These are phyloP conservation scores for Gliomastix tumulicola DNA, from an alignment of 2,329 filamentous ascomycete species.

Conservation along the genomic window DNA sequence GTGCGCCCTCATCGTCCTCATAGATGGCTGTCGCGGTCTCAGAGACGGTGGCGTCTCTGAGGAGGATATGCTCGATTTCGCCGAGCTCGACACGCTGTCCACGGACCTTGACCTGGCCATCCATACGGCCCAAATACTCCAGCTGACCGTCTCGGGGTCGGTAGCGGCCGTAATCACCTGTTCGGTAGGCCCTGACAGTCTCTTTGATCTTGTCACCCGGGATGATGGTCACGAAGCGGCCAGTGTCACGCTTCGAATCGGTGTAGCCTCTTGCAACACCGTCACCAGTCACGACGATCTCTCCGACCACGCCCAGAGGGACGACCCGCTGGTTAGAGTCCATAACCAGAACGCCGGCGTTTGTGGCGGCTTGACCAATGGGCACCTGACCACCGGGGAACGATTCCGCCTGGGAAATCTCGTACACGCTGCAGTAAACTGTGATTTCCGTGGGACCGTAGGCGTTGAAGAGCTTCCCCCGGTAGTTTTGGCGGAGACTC, in stretches of 20 bases:
- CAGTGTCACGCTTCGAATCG: conserved; percentile 2
- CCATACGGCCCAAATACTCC: conserved; percentile 19
- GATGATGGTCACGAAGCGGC: conserved; percentile 7
- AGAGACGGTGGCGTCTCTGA: conserved; percentile 5
- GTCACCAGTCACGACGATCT: conserved; percentile 15
- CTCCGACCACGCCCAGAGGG: conserved; percentile 11
- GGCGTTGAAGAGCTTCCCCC: conserved; percentile 6
- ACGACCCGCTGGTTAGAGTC: conserved; percentile 11
- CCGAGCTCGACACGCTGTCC: conserved; percentile 19
- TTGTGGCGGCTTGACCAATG: conserved; percentile 10
- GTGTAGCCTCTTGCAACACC: conserved; percentile 11
- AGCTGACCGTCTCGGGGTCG: conserved; percentile 11
- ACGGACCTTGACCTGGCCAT: conserved; percentile 19
- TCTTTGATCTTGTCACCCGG: conserved; percentile 1
- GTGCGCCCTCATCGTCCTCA: not conserved
- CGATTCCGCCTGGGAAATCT: conserved; percentile 5
- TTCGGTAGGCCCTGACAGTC: conserved; percentile 15
- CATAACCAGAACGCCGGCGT: conserved; percentile 12
- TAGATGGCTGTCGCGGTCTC: conserved; percentile 6
- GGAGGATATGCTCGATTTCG: conserved; percentile 15
- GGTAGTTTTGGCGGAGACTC: not conserved
- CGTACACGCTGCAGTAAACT: conserved; percentile 9
- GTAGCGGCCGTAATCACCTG: conserved; percentile 16
- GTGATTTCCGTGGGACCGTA: conserved; percentile 17
- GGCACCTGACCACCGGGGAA: conserved; percentile 9